phyloP scores from a whole-genome alignment of 2,329 filamentous ascomycete species.

The Basipetospora chlamydospora region DNA sequence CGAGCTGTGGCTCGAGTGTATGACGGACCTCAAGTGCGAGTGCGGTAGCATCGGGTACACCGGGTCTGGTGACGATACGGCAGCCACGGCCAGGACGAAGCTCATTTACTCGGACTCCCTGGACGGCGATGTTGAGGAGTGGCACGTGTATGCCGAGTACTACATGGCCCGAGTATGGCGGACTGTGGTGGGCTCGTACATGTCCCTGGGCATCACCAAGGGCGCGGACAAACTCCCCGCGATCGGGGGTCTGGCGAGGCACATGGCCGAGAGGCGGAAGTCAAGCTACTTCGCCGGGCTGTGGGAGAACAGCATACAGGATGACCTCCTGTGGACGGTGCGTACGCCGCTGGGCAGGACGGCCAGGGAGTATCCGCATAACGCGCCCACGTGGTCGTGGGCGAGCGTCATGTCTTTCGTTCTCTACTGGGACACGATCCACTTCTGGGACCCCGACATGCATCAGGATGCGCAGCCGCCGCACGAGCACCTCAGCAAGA shows the following conservation, averaged over 20 bases:
- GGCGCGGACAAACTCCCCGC: constrained; percentile 5
- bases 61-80: neutral
- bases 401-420: constrained; percentile 6
- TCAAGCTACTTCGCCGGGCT: constrained; percentile 7
- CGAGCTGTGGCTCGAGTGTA: constrained; percentile 7
- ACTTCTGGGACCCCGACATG: constrained; percentile 1
- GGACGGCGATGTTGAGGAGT: neutral
- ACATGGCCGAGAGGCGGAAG: constrained; percentile 5
- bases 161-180: constrained; percentile 7
- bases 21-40: neutral
- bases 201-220: constrained; percentile 4
- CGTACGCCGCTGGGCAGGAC: neutral
- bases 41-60: constrained; percentile 1
- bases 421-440: constrained; percentile 5
- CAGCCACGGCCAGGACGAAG: neutral
- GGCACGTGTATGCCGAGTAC: constrained; percentile 2
- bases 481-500: neutral
- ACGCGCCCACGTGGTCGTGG: constrained; percentile 8
- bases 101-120: constrained; percentile 1
- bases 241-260: constrained; percentile 7
- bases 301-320: constrained; percentile 7
- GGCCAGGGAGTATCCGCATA: neutral
- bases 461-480: neutral
- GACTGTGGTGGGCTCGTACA: constrained; percentile 7
- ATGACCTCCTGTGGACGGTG: constrained; percentile 8